Evolutionary conservation across 2,329 filamentous ascomycete species (phyloP).

Genomic region (Cladophialophora psammophila): DNA sequence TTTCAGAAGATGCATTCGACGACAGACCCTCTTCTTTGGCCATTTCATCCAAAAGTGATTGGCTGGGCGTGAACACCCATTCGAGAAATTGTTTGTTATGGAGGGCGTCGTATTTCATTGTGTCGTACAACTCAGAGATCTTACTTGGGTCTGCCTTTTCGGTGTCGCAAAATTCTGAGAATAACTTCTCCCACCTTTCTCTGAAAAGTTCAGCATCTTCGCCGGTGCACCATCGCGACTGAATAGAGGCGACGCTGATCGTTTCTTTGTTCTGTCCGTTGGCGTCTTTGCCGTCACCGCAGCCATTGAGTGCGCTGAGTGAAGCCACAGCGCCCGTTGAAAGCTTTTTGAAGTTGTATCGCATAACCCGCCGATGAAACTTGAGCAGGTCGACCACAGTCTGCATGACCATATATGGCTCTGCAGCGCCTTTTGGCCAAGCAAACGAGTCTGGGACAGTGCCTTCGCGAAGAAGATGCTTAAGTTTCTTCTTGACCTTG

Average conservation of each 20-base stretch:
- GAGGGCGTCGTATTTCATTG: constrained; percentile 98
- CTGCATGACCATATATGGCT: constrained; percentile 90
- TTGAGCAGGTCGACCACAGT: constrained; percentile 97
- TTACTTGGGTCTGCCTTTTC: constrained; percentile 99
- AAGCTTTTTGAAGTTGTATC: constrained; percentile 86
- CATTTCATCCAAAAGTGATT: constrained; percentile 54
- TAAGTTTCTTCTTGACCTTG: constrained; percentile 99
- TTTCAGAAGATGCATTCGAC: constrained; percentile 33
- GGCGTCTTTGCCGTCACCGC: constrained; percentile 37
- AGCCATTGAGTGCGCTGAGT: constrained; percentile 51
- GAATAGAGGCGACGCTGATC: constrained; percentile 73
- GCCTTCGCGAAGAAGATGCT: constrained; percentile 88
- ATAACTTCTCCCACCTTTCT: constrained; percentile 98
- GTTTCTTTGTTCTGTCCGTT: constrained; percentile 42
- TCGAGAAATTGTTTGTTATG: constrained; percentile 97
- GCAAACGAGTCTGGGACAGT: constrained; percentile 94
- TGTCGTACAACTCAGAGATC: constrained; percentile 97
- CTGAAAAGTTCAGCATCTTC: constrained; percentile 95
- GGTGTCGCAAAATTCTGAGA: constrained; percentile 92
- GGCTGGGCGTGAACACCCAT: constrained; percentile 91
- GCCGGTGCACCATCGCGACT: constrained; percentile 93
- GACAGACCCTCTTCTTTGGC: constrained; percentile 38
- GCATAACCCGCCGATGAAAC: constrained; percentile 94
- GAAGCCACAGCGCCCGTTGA: constrained; percentile 69
- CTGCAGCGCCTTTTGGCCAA: constrained; percentile 94